A percentile compares a stretch with the other conserved stretches of the same genome.
Evolutionary conservation across 352 stramenopile genomes (phyloP).

Genomic region (Phytophthora aleatoria): DNA sequence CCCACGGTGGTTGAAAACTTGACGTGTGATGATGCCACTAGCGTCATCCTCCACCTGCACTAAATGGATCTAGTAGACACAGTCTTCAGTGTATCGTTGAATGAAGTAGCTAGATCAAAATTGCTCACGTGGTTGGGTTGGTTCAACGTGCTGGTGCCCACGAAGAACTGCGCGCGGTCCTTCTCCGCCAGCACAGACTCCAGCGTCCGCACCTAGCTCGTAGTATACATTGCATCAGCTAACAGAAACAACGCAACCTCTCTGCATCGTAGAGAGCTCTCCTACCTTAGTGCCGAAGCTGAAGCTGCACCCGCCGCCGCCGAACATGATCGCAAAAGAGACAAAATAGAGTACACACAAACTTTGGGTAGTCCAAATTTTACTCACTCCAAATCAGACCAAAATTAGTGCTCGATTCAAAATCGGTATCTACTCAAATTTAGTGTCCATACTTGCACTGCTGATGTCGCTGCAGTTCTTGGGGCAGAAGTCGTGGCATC

Average conservation of each 20-base stretch:
- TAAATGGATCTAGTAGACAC: conserved; percentile 49
- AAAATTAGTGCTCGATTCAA: too few species aligned
- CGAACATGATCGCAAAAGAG: conserved; percentile 30
- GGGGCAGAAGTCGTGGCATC: conserved; percentile 81
- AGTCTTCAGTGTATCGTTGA: conserved; percentile 12
- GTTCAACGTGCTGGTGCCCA: conserved; percentile 68
- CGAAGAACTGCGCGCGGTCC: conserved; percentile 63
- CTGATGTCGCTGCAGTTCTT: conserved; percentile 84
- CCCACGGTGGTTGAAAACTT: conserved; percentile 49
- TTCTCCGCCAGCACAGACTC: conserved; percentile 73
- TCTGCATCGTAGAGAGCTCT: not conserved
- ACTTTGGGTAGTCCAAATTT: too few species aligned
- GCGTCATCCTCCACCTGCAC: conserved; percentile 56
- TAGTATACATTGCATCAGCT: not conserved
- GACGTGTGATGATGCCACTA: conserved; percentile 43
- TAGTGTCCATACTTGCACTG: not conserved
- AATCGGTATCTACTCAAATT: too few species aligned
- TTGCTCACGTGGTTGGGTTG: conserved; percentile 64
- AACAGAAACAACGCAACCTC: not conserved
- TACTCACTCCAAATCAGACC: too few species aligned
- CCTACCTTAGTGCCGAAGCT: conserved; percentile 50
- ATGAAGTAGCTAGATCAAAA: not conserved
- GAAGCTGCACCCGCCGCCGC: conserved; percentile 39
- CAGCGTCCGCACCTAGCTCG: conserved; percentile 58
- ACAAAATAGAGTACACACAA: too few species aligned